Evolutionary conservation across 2,329 filamentous ascomycete genomes (phyloP).

Genomic region (Cladosporium velox): DNA sequence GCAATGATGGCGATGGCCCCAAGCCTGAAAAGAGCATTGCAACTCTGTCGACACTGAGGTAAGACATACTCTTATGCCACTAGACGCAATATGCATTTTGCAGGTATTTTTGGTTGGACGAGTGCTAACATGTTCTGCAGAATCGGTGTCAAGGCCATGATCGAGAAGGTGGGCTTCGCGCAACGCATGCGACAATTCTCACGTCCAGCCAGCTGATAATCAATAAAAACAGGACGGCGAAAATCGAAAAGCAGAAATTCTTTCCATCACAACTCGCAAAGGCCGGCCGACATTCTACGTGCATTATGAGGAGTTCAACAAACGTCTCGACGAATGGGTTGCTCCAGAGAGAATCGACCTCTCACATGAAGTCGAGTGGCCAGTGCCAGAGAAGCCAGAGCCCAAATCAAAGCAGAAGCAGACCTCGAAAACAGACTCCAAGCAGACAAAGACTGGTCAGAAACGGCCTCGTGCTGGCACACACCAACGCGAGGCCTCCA

Average conservation of each 20-base stretch:
- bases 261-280: slow-evolving; percentile 90
- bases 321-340: slow-evolving; percentile 87
- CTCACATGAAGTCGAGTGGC: slow-evolving; percentile 91
- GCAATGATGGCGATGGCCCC: slow-evolving; percentile 33
- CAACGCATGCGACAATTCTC: slow-evolving; percentile 6
- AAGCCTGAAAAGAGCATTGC: slow-evolving; percentile 76
- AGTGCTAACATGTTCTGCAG: slow-evolving; percentile 43
- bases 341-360: slow-evolving; percentile 80
- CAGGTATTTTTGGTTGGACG: not conserved
- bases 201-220: slow-evolving; percentile 1
- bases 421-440: slow-evolving; percentile 36
- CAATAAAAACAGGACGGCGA: slow-evolving; percentile 64
- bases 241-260: slow-evolving; percentile 87
- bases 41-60: slow-evolving; percentile 81
- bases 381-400: slow-evolving; percentile 84
- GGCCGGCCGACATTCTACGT: slow-evolving; percentile 90
- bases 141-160: slow-evolving; percentile 67
- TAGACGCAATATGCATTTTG: slow-evolving; percentile 1
- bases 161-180: slow-evolving; percentile 62
- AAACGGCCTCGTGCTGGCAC: slow-evolving; percentile 48
- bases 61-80: slow-evolving; percentile 40
- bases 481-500: slow-evolving; percentile 45
- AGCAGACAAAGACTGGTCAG: slow-evolving; percentile 47
- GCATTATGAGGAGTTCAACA: slow-evolving; percentile 98
- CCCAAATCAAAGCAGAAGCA: slow-evolving; percentile 76